Conservation (phyloP, 2,329 filamentous ascomycete species). For the Penicillium concentricum region DNA sequence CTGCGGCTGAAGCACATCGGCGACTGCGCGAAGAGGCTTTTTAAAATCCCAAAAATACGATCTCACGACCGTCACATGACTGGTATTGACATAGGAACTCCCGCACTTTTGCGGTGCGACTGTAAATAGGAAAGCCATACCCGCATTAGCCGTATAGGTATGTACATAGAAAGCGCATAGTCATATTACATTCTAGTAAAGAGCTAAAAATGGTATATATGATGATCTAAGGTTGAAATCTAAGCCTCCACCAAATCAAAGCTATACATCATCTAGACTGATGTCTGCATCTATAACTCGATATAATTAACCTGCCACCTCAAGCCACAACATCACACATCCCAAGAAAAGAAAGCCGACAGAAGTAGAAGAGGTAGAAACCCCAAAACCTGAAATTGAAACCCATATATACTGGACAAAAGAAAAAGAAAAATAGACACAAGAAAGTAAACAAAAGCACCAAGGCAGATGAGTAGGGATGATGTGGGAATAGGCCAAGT, state of each 20-base stretch:
- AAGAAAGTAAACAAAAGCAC: constrained; percentile 12
- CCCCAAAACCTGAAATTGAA: constrained; percentile 18
- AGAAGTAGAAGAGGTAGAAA: constrained; percentile 10
- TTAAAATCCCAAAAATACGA: no score
- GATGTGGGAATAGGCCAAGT: neutral
- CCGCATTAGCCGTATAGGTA: no score
- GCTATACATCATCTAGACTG: neutral
- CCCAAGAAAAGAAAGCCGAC: neutral
- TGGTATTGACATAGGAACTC: no score
- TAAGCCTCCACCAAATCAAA: neutral
- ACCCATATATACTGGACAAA: constrained; percentile 29
- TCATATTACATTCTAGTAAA: neutral
- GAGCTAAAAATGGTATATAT: neutral
- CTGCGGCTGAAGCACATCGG: no score
- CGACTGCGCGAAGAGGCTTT: no score
- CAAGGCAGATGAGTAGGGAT: neutral
- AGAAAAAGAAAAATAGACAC: constrained; percentile 11
- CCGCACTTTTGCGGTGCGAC: no score
- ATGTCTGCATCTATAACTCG: neutral
- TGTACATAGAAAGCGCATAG: neutral
- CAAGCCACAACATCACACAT: neutral
- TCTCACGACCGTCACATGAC: no score
- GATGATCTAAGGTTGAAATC: neutral
- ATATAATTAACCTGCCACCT: neutral
- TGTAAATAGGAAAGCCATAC: no score